Conservation (phyloP, 352 stramenopile species). For the Pythium monospermum region DNA sequence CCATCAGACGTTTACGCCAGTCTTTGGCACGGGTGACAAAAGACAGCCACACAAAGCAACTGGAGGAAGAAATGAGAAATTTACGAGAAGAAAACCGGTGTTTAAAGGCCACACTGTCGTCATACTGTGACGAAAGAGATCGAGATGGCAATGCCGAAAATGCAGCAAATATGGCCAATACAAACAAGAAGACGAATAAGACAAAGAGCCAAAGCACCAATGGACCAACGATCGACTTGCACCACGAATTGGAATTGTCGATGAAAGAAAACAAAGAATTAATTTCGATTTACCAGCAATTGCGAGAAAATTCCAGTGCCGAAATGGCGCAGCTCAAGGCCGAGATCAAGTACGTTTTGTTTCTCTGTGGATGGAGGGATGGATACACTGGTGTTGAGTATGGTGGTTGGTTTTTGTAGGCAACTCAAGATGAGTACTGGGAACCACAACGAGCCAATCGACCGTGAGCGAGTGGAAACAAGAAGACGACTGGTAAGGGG, state of each 20-base stretch:
- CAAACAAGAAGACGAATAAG: slow-evolving; percentile 4
- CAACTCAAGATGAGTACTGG: slow-evolving; percentile 14
- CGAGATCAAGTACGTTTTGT: slow-evolving; percentile 48
- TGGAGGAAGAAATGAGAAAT: slow-evolving; percentile 37
- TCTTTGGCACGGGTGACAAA: slow-evolving; percentile 17
- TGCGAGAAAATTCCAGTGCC: slow-evolving; percentile 43
- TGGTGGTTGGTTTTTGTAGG: slow-evolving; percentile 8
- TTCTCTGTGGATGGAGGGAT: too few relatives aligned
- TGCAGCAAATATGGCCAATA: slow-evolving; percentile 16
- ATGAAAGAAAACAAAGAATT: slow-evolving; percentile 74
- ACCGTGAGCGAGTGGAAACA: slow-evolving; percentile 14
- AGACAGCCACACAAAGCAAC: slow-evolving; percentile 14
- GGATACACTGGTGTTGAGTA: too few relatives aligned
- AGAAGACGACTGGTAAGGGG: slow-evolving; percentile 14
- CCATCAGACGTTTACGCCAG: slow-evolving; percentile 64
- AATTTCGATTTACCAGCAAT: slow-evolving; percentile 64
- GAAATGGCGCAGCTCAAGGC: slow-evolving; percentile 44
- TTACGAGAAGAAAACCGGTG: slow-evolving; percentile 62
- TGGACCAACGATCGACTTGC: slow-evolving; percentile 36
- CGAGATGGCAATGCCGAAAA: too few relatives aligned
- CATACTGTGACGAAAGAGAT: slow-evolving; percentile 41
- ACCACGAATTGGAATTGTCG: slow-evolving; percentile 47
- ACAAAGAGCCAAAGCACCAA: not conserved
- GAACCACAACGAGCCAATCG: not conserved
- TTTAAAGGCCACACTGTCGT: slow-evolving; percentile 58